Conservation (phyloP, 257 asterid species). For the Fraxinus pennsylvanica region DNA sequence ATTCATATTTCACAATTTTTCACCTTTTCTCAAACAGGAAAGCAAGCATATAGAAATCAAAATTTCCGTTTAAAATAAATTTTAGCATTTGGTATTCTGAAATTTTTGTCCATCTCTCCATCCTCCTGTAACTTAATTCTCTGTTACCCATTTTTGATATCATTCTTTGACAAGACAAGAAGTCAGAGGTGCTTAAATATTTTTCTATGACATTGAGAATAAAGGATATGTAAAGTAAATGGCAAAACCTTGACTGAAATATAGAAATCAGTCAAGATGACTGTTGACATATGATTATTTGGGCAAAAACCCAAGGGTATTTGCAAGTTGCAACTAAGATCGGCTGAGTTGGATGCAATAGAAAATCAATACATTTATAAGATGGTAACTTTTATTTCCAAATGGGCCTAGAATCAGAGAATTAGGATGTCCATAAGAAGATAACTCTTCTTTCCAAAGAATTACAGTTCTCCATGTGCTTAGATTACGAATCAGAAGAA, state of each 20-base stretch:
- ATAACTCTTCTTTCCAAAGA: neutral
- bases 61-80: neutral
- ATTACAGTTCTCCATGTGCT: neutral
- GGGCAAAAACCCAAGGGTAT: neutral
- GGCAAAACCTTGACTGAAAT: neutral
- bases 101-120: neutral
- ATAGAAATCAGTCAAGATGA: slow-evolving; percentile 12
- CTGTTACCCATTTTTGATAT: neutral
- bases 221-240: neutral
- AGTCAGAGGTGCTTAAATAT: neutral
- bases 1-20: too few species aligned
- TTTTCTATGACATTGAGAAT: neutral
- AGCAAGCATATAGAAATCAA: neutral
- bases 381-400: neutral
- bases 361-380: neutral
- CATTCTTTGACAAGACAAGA: neutral
- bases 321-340: neutral
- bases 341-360: neutral
- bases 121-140: neutral
- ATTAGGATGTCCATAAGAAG: neutral
- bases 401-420: neutral
- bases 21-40: neutral
- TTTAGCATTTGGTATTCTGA: neutral
- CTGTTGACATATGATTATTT: neutral
- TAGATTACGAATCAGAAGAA: neutral